A percentile compares a stretch with the other conserved stretches of the same genome.
phyloP scores from a whole-genome alignment of 306 rosid species.

The Malus sieversii region DNA sequence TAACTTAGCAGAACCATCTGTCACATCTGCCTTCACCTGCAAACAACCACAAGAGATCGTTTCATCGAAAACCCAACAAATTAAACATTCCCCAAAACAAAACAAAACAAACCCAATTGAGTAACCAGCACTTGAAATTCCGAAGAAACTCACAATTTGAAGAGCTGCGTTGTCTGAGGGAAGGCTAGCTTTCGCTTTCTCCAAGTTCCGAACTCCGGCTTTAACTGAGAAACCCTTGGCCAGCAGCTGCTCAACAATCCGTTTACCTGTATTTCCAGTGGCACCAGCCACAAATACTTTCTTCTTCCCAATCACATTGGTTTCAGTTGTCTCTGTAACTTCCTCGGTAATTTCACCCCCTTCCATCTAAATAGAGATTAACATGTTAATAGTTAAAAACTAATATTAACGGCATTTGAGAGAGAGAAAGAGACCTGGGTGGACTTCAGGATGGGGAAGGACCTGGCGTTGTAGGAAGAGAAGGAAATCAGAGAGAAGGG shows the following conservation, averaged over 20 bases:
- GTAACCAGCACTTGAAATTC: neutral
- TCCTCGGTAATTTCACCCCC: slow-evolving; percentile 52
- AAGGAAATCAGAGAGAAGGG: slow-evolving; percentile 14
- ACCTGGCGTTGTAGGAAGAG: slow-evolving; percentile 6
- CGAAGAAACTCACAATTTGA: slow-evolving; percentile 54
- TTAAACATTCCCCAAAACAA: neutral
- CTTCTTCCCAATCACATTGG: slow-evolving; percentile 35
- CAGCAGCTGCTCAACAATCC: slow-evolving; percentile 79
- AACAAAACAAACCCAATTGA: slow-evolving; percentile 2
- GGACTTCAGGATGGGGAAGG: slow-evolving; percentile 33
- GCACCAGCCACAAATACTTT: slow-evolving; percentile 93
- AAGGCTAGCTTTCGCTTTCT: slow-evolving; percentile 58
- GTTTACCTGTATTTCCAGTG: slow-evolving; percentile 81
- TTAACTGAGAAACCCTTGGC: slow-evolving; percentile 80
- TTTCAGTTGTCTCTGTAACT: slow-evolving; percentile 20
- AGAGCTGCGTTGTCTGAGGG: slow-evolving; percentile 56
- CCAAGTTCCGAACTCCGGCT: slow-evolving; percentile 84
- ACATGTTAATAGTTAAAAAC: neutral
- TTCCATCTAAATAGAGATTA: slow-evolving; percentile 51
- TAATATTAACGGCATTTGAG: neutral
- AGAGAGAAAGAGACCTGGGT: slow-evolving; percentile 32
- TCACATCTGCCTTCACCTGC: slow-evolving; percentile 94
- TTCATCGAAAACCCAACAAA: neutral
- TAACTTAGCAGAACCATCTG: slow-evolving; percentile 74
- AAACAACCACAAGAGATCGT: slow-evolving; percentile 8